Conservation (phyloP, 148 eudicot genomes). For the Talinum fruticosum region DNA sequence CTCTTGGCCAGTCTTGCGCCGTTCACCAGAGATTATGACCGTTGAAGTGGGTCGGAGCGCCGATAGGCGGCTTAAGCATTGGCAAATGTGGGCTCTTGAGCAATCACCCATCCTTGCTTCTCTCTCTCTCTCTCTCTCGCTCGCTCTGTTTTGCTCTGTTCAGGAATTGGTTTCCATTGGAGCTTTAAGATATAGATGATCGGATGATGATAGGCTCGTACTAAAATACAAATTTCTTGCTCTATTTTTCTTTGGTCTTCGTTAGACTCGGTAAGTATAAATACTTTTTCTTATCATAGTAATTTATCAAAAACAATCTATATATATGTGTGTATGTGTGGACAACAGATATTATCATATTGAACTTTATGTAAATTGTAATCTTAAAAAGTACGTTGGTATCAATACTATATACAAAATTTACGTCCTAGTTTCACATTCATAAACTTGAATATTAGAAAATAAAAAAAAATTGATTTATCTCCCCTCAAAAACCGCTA, state of each 20-base stretch:
- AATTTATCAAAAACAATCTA: no score
- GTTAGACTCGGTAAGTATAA: no score
- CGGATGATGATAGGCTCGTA: background rate
- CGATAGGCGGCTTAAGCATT: constrained; percentile 62
- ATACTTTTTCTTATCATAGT: no score
- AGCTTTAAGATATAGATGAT: background rate
- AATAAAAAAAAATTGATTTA: no score
- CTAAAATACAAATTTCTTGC: background rate
- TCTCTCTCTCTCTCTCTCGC: background rate
- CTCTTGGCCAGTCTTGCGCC: constrained; percentile 45
- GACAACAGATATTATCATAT: no score
- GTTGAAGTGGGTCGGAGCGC: constrained; percentile 42
- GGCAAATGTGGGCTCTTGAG: constrained; percentile 59
- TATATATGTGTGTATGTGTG: no score
- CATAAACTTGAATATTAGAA: no score
- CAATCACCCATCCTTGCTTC: background rate
- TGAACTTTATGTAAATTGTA: no score
- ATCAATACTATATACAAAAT: no score
- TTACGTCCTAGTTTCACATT: no score
- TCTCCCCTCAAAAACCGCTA: no score
- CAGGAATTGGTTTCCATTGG: background rate
- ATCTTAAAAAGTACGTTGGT: no score
- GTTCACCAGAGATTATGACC: constrained; percentile 39
- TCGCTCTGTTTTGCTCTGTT: background rate
- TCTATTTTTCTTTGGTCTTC: background rate